Base-by-base conservation (phyloP, 805 yeast genomes). In the Yamadazyma takamatsuzukensis region DNA sequence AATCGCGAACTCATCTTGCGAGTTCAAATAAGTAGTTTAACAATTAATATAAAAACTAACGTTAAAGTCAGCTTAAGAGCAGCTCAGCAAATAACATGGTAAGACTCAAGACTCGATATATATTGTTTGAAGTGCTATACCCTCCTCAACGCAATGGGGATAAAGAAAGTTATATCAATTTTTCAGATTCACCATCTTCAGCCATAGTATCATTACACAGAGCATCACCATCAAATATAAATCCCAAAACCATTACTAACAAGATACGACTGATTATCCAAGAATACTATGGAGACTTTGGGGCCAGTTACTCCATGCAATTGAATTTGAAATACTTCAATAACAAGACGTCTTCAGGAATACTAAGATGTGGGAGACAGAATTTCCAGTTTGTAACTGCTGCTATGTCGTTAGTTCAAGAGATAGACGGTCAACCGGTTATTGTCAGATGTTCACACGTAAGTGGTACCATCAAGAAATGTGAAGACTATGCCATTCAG, bases 401-500 rank as follows among this genome's bases (percentile, higher is more conserved):
- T 0, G 85, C 95, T 0, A 53, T 90, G 39, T 61, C 77, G 1
- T 53, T 79, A 29, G 72, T 81, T 8, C 65, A 64, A 24, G 59
- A 61, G 18, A 47, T 87, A 2, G 78, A 69, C 12, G 76, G 71
- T 15, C 49, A 50, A 18, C 58, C 60, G 5, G 72, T 78, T 4
- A 69, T 82, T 8, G 54, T 88, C 11, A 67, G 79, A 34, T 80
- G 84, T 18, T 59, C 73, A 4, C 83, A 81, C 36, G 77, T 85
- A 0, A 80, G 95, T 49, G 97, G 96, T 0, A 87, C 96, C 0
- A 88, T 89, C 19, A 80, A 79, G 51, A 86, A 85, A 50, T 76
- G 94, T 43, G 95, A 89, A 51, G 72, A 78, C 43, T 74, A 68
- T 37, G 81, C 88, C 0, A 76, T 85, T 9, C 41, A 41, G 18